A percentile compares a stretch with the other conserved stretches of the same genome.
phyloP scores from a whole-genome alignment of 352 stramenopile species.

The Pythium brassicae region DNA sequence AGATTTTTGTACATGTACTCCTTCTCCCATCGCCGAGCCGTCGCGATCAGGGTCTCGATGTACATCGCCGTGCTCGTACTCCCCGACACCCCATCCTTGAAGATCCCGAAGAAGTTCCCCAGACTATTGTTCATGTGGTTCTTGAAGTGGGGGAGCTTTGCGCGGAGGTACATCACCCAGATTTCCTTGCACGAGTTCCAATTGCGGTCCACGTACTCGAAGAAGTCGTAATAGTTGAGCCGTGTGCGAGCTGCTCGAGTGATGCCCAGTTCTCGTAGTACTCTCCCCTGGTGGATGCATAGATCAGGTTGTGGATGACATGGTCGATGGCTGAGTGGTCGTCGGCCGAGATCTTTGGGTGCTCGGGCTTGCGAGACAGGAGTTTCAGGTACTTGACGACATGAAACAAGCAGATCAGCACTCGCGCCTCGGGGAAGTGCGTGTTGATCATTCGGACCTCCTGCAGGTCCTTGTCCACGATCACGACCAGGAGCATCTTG shows the following conservation, averaged over 20 bases:
- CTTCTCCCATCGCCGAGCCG: not conserved
- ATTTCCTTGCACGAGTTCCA: not conserved
- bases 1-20: not conserved
- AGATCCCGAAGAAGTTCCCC: not conserved
- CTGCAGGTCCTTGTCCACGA: not conserved
- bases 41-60: not conserved
- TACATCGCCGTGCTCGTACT: not conserved
- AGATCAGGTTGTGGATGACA: slow-evolving; percentile 10
- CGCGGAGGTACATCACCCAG: not conserved
- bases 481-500: not conserved
- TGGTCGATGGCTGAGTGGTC: too few species aligned
- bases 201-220: not conserved
- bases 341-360: too few species aligned
- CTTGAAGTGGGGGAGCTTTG: not conserved
- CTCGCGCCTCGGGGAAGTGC: not conserved
- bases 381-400: not conserved
- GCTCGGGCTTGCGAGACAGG: too few species aligned
- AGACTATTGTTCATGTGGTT: not conserved
- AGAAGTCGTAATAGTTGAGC: not conserved
- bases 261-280: slow-evolving; percentile 8
- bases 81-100: not conserved
- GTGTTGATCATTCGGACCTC: not conserved
- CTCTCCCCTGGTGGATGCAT: not conserved
- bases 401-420: not conserved
- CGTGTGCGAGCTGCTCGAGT: not conserved